Evolutionary conservation across 2,329 filamentous ascomycete genomes (phyloP).

Genomic region (Parafenestella ontariensis): DNA sequence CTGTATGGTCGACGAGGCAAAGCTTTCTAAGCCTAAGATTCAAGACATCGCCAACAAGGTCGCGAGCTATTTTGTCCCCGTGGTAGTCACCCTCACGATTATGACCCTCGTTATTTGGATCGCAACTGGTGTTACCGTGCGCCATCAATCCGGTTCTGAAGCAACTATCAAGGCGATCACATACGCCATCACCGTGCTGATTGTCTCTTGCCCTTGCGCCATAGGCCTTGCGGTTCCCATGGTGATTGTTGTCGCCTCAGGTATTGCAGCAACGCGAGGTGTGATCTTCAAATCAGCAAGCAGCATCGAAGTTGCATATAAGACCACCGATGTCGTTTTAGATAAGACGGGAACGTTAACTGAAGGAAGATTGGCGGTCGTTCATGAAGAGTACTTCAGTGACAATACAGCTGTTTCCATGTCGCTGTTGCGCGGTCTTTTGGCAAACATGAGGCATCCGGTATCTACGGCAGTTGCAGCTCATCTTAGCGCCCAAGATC

Average conservation of each 20-base stretch:
- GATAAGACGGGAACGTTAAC: constrained; percentile 84
- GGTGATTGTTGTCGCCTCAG: constrained; percentile 76
- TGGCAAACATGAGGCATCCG: constrained; percentile 57
- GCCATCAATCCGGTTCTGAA: constrained; percentile 48
- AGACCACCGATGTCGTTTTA: constrained; percentile 72
- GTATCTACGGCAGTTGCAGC: constrained; percentile 58
- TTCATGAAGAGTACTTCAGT: constrained; percentile 32
- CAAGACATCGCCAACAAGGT: constrained; percentile 74
- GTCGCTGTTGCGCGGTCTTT: constrained; percentile 47
- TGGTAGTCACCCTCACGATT: constrained; percentile 64
- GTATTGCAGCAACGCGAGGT: constrained; percentile 68
- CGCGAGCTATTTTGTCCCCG: constrained; percentile 73
- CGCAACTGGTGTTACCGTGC: constrained; percentile 59
- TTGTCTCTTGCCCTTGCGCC: constrained; percentile 82
- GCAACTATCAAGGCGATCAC: constrained; percentile 70
- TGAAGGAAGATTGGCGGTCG: constrained; percentile 57
- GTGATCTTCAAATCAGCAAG: constrained; percentile 74
- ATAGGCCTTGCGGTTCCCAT: constrained; percentile 79
- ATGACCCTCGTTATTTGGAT: constrained; percentile 71
- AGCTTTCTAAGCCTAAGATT: constrained; percentile 70
- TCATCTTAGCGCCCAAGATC: constrained; percentile 46
- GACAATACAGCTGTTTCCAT: constrained; percentile 2
- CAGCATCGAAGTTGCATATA: constrained; percentile 68
- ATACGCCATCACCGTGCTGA: constrained; percentile 74
- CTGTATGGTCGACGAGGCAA: constrained; percentile 74